Evolutionary conservation across 2,329 filamentous ascomycete genomes (phyloP).

Genomic region (Microdochium trichocladiopsis): DNA sequence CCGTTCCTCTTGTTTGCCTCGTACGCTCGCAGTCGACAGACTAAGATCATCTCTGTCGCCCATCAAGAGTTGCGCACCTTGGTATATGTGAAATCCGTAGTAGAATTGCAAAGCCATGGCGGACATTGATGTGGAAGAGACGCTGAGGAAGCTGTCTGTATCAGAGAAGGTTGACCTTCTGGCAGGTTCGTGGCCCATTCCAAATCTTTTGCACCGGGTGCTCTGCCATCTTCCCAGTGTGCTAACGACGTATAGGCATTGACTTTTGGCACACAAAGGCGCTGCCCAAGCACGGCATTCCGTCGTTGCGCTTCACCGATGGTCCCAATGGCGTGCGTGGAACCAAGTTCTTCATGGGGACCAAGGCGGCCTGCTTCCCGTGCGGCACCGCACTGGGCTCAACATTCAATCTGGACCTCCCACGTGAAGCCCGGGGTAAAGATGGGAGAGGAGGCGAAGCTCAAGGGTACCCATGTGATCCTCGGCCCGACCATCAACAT

Average conservation of each 20-base stretch:
- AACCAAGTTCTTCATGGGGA: slow-evolving; percentile 60
- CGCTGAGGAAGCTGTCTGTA: too few species aligned
- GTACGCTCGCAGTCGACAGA: too few species aligned
- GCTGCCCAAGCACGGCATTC: slow-evolving; percentile 52
- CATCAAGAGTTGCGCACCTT: too few species aligned
- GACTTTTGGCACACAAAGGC: slow-evolving; percentile 65
- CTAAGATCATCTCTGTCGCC: too few species aligned
- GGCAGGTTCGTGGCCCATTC: too few species aligned
- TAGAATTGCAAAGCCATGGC: too few species aligned
- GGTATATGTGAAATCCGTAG: too few species aligned
- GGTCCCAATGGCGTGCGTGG: slow-evolving; percentile 65
- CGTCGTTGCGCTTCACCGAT: slow-evolving; percentile 58
- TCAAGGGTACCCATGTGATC: slow-evolving; percentile 50
- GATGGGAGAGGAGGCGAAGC: slow-evolving; percentile 45
- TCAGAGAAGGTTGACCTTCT: too few species aligned
- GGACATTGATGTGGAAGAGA: too few species aligned
- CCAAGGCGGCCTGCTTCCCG: slow-evolving; percentile 51
- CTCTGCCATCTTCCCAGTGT: too few species aligned
- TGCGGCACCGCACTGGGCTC: slow-evolving; percentile 51
- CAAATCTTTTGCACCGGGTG: too few species aligned
- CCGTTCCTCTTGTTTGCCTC: too few species aligned
- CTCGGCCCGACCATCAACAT: slow-evolving; percentile 59
- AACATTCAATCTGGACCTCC: slow-evolving; percentile 48
- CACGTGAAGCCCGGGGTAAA: slow-evolving; percentile 42
- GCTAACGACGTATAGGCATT: slow-evolving; percentile 44